Percentiles rank a stretch among this genome's conserved stretches.
These are phyloP conservation scores for Exophiala phaeomuriformis DNA, from an alignment of 2,329 filamentous ascomycete genomes.

Conservation along the genomic window DNA sequence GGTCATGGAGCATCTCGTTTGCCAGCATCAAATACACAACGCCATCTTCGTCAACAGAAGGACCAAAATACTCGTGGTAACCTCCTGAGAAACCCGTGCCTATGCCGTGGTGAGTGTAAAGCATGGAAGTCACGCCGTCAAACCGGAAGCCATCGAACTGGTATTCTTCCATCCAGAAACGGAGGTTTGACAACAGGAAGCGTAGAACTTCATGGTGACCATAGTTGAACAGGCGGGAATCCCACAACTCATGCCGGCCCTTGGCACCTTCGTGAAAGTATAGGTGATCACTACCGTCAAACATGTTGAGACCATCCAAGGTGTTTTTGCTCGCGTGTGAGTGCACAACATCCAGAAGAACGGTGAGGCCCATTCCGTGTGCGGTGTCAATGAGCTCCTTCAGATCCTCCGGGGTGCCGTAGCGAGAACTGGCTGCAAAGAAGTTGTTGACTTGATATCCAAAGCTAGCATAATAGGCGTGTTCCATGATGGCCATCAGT, in stretches of 20 bases:
- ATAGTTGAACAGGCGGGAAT: conserved; percentile 95
- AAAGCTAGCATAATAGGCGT: conserved; percentile 98
- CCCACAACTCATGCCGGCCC: conserved; percentile 88
- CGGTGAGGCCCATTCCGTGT: conserved; percentile 80
- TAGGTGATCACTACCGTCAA: conserved; percentile 87
- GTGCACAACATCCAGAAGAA: conserved; percentile 92
- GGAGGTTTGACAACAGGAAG: conserved; percentile 90
- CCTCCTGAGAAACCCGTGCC: conserved; percentile 97
- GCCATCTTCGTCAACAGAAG: conserved; percentile 82
- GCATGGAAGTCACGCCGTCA: conserved; percentile 97
- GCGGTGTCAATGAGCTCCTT: conserved; percentile 96
- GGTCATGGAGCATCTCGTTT: conserved; percentile 87
- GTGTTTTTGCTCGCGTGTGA: conserved; percentile 98
- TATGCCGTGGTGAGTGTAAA: conserved; percentile 92
- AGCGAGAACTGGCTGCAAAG: conserved; percentile 93
- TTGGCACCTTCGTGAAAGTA: conserved; percentile 88
- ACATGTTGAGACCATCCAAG: conserved; percentile 87
- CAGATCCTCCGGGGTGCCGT: conserved; percentile 85
- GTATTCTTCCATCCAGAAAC: conserved; percentile 99
- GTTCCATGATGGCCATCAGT: conserved; percentile 98
- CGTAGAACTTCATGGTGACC: conserved; percentile 87
- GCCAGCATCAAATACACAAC: conserved; percentile 93
- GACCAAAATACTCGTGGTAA: conserved; percentile 96
- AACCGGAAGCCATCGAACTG: conserved; percentile 95
- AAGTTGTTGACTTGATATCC: conserved; percentile 99